Evolutionary conservation across 352 stramenopile species (phyloP).

Genomic region (Phytophthora pistaciae): DNA sequence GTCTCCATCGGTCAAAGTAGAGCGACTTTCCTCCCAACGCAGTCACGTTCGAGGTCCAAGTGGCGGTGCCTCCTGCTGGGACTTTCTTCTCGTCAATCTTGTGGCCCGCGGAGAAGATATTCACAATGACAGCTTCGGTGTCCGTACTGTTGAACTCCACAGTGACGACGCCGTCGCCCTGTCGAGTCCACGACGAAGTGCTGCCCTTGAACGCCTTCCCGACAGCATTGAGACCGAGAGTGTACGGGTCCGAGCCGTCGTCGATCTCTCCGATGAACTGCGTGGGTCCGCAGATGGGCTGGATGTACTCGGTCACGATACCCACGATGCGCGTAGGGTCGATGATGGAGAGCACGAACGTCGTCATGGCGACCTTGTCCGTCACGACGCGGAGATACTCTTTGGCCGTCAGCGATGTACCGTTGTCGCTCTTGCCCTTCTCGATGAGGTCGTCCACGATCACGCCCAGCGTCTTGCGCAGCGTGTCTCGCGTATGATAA

Average conservation of each 20-base stretch:
- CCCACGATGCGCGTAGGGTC: conserved; percentile 46
- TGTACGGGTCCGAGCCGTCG: background rate
- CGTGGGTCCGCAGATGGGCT: conserved; percentile 56
- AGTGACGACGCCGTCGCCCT: background rate
- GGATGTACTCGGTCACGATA: conserved; percentile 41
- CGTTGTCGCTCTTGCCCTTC: conserved; percentile 28
- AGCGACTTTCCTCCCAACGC: background rate
- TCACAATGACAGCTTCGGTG: background rate
- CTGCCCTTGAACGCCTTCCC: background rate
- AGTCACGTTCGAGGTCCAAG: conserved; percentile 10
- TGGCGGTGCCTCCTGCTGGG: conserved; percentile 25
- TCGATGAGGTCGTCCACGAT: conserved; percentile 53
- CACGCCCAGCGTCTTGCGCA: conserved; percentile 48
- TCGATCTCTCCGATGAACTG: conserved; percentile 27
- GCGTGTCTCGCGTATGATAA: conserved; percentile 41
- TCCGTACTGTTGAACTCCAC: background rate
- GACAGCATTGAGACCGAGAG: background rate
- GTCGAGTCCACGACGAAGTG: background rate
- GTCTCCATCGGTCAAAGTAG: conserved; percentile 1
- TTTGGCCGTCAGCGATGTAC: conserved; percentile 18
- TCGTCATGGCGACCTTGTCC: background rate
- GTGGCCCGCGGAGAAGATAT: conserved; percentile 2
- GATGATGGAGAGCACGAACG: conserved; percentile 27
- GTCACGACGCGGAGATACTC: background rate
- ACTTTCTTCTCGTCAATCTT: conserved; percentile 44